phyloP scores from a whole-genome alignment of 345 rosid genomes.

The Populus nigra region DNA sequence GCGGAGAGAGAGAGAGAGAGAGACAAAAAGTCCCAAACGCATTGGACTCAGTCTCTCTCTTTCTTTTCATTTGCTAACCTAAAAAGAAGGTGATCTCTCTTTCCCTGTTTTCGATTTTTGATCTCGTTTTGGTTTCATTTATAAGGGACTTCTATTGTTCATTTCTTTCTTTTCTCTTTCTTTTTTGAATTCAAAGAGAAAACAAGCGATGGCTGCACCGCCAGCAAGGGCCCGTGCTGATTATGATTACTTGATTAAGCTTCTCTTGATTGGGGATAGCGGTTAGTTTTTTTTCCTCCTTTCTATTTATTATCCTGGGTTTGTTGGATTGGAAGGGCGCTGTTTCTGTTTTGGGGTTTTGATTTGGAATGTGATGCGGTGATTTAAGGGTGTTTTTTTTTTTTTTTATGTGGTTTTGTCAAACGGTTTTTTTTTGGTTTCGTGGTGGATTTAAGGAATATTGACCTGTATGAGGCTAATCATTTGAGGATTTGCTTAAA shows the following conservation, averaged over 20 bases:
- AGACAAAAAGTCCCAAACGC: not conserved
- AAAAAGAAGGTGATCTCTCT: not conserved
- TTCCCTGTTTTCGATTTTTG: not conserved
- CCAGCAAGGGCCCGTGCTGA: slow-evolving; percentile 38
- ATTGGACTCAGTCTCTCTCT: not conserved
- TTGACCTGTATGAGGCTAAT: not conserved
- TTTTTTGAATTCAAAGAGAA: not conserved
- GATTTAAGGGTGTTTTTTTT: too few species aligned
- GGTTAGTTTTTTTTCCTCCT: slow-evolving; percentile 15
- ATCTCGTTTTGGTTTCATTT: not conserved
- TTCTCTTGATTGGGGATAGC: slow-evolving; percentile 36
- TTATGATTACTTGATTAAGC: slow-evolving; percentile 34
- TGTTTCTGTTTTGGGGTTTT: not conserved
- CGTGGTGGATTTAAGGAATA: not conserved
- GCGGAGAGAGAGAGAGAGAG: not conserved
- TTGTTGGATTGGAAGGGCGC: too few species aligned
- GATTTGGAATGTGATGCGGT: not conserved
- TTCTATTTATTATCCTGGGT: not conserved
- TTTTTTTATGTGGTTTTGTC: not conserved
- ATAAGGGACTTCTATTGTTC: not conserved
- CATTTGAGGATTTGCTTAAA: not conserved
- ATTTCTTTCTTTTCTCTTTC: not conserved
- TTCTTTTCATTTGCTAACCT: not conserved
- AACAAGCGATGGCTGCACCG: slow-evolving; percentile 26
- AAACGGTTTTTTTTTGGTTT: not conserved